Base-by-base conservation (phyloP, 192 early-diverging fungal genomes). In the Podila epigama region DNA sequence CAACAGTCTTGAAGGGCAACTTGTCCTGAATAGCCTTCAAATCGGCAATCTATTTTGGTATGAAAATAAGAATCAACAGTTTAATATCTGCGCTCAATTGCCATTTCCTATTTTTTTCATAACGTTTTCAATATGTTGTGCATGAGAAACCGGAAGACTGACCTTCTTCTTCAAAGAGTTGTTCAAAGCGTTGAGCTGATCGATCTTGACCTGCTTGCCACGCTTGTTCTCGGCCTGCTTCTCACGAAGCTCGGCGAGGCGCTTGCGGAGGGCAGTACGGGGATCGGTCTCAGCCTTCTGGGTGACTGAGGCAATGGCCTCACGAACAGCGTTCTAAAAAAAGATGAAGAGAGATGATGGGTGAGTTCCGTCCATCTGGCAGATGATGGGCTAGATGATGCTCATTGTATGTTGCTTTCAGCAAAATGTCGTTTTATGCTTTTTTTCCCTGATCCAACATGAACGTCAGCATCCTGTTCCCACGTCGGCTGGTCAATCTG, bases 151-250 rank as follows among this genome's bases (percentile, higher is more conserved):
- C 32, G 50, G 52, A 35, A 33, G 16, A 56, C 44, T 29, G 69
- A 91, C 92, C 87, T 93, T 95, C 84, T 94, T 95, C 81, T 88
- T 86, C 69, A 95, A 84, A 36, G 86, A 87, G 20, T 89, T 87
- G 60, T 91, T 88, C 27, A 95, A 83, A 51, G 82, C 63, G 57
- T 87, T 93, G 60, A 93, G 79, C 65, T 88, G 82, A 77, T 93
- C 91, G 79, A 94, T 85, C 25, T 89, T 87, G 77, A 89, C 88
- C 72, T 83, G 83, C 51, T 91, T 87, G 51, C 81, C 83, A 57
- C 91, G 86, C 79, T 89, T 90, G 51, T 91, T 79, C 34, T 87
- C 88, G 33, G 82, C 85, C 69, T 93, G 91, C 80, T 95, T 87
- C 36, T 86, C 87, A 63, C 86, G 89, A 41, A 96, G 82, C 39